phyloP scores from a whole-genome alignment of 257 asterid species.

The Jasminum sambac region DNA sequence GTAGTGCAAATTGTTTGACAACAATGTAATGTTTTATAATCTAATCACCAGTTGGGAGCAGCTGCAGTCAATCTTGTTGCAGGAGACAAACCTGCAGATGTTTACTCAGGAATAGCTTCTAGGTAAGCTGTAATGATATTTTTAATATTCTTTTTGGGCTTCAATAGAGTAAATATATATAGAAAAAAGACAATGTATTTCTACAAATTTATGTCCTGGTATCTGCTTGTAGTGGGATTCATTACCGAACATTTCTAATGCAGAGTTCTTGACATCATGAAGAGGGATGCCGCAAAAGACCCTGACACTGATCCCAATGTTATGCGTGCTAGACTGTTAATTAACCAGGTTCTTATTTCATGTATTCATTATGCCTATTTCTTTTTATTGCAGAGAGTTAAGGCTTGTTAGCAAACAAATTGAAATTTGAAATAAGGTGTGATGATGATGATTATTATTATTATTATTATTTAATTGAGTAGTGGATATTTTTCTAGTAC shows the following conservation, averaged over 20 bases:
- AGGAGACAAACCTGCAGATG: conserved; percentile 98
- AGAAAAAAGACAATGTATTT: not conserved
- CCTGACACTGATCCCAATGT: conserved; percentile 69
- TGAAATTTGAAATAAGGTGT: no score
- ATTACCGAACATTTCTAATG: conserved; percentile 24
- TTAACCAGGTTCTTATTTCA: conserved; percentile 61
- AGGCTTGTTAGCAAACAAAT: no score
- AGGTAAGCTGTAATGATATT: conserved; percentile 47
- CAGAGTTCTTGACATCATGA: conserved; percentile 93
- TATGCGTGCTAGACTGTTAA: conserved; percentile 65
- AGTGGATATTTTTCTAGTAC: no score
- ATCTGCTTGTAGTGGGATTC: conserved; percentile 7
- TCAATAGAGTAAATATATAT: no score
- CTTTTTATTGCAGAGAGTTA: no score
- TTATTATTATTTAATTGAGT: no score
- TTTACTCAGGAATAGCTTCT: conserved; percentile 95
- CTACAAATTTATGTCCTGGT: conserved; percentile 12
- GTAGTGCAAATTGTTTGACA: not conserved
- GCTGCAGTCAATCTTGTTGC: conserved; percentile 91
- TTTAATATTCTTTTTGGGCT: not conserved
- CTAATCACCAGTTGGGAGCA: conserved; percentile 77
- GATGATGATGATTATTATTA: no score
- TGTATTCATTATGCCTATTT: conserved; percentile 2
- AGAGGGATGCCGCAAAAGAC: conserved; percentile 73
- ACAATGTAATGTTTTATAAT: conserved; percentile 22